Base-by-base conservation (phyloP, 2,329 filamentous ascomycete species). In the Parasarocladium wereldwijsianum region DNA sequence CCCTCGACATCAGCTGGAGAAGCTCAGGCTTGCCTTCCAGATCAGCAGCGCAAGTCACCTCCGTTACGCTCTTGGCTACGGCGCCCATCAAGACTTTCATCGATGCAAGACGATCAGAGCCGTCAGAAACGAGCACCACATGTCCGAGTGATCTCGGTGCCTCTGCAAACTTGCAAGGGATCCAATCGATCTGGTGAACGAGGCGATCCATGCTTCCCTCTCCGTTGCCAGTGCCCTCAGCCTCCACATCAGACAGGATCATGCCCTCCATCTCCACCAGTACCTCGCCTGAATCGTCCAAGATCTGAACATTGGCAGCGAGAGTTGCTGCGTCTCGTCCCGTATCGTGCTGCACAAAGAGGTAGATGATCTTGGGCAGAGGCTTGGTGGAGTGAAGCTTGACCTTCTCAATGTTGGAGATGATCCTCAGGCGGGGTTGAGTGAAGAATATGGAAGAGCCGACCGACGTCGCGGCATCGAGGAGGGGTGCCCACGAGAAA, bases 121-220 rank as follows among this genome's bases (percentile, higher is more conserved):
- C 17, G 8, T 16, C 11, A 9, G 29, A 31, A 6, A 31, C 21
- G 9, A 31, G 9, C 4, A 31, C 6, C 6, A 31, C 14, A 11
- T 24, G 8, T 14, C 13, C 14, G 13, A 31, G 10, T 8, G 7
- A 14, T 10, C 14, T 22, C n/a, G 34, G 34, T n/a, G 26, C 23
- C 29, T 36, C 32, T 3, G 34, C 18, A 8, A 32, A 20, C 8
- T 3, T 15, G 6, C 26, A 24, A 9, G 32, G 32, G 4, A 25
- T 17, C 34, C 34, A 36, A 13, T 22, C 32, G 14, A 36, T 26
- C n/a, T 29, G 34, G 23, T 36, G 34, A 3, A 36, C 34, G n/a
- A 36, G 22, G 12, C 29, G 24, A 11, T 34, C 31, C 12, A 34
- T 25, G 22, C 34, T 30, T 7, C 32, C 28, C 17, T 32, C 26